Evolutionary conservation across 305 asterid species (phyloP).

Genomic region (Caryopteris hybrid): DNA sequence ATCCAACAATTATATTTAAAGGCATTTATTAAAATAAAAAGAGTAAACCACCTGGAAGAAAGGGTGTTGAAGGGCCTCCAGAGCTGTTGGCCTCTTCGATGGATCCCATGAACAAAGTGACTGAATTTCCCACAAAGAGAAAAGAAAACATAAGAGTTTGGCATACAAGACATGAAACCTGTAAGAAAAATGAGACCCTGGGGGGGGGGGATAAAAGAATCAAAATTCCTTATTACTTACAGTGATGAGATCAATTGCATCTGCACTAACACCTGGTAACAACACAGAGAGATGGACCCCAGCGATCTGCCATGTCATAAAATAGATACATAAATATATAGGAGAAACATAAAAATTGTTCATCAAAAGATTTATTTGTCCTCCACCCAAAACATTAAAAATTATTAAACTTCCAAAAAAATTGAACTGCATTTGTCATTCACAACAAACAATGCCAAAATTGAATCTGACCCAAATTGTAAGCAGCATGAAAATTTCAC

Average conservation of each 20-base stretch:
- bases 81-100: slow-evolving; percentile 80
- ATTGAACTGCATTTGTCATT: neutral
- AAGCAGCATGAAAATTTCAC: neutral
- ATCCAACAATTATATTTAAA: no score
- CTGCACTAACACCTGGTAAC: slow-evolving; percentile 62
- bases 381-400: neutral
- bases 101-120: slow-evolving; percentile 99
- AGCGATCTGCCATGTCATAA: slow-evolving; percentile 35
- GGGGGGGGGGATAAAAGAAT: neutral
- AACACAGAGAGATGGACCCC: slow-evolving; percentile 55
- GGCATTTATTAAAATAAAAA: slow-evolving; percentile 2
- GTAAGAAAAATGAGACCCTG: neutral
- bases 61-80: slow-evolving; percentile 89
- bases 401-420: neutral
- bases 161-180: neutral
- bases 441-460: neutral
- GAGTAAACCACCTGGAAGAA: slow-evolving; percentile 72
- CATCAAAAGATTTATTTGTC: neutral
- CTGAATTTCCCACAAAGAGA: slow-evolving; percentile 34
- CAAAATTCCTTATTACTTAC: slow-evolving; percentile 23
- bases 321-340: neutral
- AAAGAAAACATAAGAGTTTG: no score
- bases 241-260: slow-evolving; percentile 54
- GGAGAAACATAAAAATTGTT: neutral
- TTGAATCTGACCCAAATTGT: neutral